Evolutionary conservation across 345 rosid species (phyloP), one percentile per base, ranked within the genome.

Genomic region (Gossypium longicalyx): DNA sequence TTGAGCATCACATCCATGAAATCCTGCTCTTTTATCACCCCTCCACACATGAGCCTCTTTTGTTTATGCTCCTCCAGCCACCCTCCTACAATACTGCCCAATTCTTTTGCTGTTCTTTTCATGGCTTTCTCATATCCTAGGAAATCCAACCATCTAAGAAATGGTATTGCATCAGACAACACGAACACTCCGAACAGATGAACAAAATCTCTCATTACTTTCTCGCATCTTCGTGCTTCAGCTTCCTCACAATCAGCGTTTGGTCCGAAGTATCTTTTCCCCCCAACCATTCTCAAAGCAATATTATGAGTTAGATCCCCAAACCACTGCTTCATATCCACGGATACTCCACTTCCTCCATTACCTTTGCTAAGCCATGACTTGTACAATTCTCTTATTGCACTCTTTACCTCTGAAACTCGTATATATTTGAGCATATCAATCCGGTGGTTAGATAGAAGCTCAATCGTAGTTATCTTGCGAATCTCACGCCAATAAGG

Each of bases 31-130:
- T 72, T 25, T 13, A 27, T 76, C 0, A 17, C 11, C 4, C 66
- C 67, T 16, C 80, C 81, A 52, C 49, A 49, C 54, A 23, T 22
- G 38, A 34, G 38, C 38, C 78, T 53, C 71, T 20, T 81, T 44
- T 76, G 69, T 53, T 83, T 82, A 72, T 86, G 90, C 75, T 87
- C 89, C 25, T 81, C 73, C 8, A 87, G 56, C 87, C 86, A 85
- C 0, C 47, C 71, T 63, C 49, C 73, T 1, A 79, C 11, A 9
- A 85, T n/a, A 25, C 15, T 27, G 45, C 86, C 85, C 63, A 81
- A 53, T 69, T 79, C 86, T 9, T 75, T 84, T 2, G 77, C 81
- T 4, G 80, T 79, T 67, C 62, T 79, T 74, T 77, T 85, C 90
- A 85, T 85, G 10, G 56, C 68, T 44, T 67, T 71, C 61, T 74